Percentiles rank a stretch among this genome's conserved stretches.
Conservation (phyloP, 2,329 filamentous ascomycete species). For the Colletotrichum eremochloae region DNA sequence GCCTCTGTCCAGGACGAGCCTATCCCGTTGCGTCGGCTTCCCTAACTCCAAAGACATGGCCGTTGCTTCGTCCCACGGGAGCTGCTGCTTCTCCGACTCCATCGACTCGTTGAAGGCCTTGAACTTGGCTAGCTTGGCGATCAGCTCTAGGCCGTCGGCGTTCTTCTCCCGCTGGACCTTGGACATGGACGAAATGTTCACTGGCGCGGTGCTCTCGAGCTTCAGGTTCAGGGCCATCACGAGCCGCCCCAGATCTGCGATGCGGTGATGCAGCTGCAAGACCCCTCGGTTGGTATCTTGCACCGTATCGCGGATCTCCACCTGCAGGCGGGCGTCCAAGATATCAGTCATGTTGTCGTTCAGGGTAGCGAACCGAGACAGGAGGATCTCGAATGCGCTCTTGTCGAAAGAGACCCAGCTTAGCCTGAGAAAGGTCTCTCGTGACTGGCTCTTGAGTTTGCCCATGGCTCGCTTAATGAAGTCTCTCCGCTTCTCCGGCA, state of each 20-base stretch:
- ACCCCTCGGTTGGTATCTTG: constrained; percentile 63
- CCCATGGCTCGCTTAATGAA: constrained; percentile 62
- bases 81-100: constrained; percentile 45
- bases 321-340: constrained; percentile 60
- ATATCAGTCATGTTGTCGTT: constrained; percentile 65
- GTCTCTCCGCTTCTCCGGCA: constrained; percentile 55
- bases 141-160: constrained; percentile 55
- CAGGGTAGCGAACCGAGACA: constrained; percentile 58
- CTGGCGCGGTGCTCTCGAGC: constrained; percentile 50
- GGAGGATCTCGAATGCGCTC: constrained; percentile 58
- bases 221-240: constrained; percentile 61
- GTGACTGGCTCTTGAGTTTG: constrained; percentile 53
- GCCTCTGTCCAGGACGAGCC: constrained; percentile 52
- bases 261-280: constrained; percentile 61
- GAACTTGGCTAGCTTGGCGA: constrained; percentile 62
- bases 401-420: constrained; percentile 63
- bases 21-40: constrained; percentile 49
- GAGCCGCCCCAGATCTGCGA: constrained; percentile 60
- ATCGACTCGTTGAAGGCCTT: constrained; percentile 65
- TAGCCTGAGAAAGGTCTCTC: constrained; percentile 52
- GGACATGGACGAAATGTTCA: constrained; percentile 50
- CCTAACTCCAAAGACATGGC: constrained; percentile 57
- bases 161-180: constrained; percentile 54
- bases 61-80: constrained; percentile 53
- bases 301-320: constrained; percentile 61